Base-by-base conservation (phyloP, 148 eudicot species). In the Dysphania ambrosioides region DNA sequence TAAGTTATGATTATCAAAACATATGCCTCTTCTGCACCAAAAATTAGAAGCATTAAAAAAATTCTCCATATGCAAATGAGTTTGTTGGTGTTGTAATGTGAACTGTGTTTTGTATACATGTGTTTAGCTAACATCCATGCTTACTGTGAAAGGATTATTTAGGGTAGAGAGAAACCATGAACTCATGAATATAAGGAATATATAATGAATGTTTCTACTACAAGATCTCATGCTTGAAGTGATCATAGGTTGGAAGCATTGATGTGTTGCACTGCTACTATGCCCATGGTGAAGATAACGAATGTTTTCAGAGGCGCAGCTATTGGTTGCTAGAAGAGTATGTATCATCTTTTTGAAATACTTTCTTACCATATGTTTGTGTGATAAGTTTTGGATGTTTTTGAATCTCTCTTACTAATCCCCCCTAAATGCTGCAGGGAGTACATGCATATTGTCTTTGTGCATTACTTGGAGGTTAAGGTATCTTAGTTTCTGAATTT, bases 311-410 rank as follows among this genome's bases (percentile, higher is more conserved):
- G 69, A 80, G 90, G 75, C 88, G 90, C 75, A 77, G 88, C 83
- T 87, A 87, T 72, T 85, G 90, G 90, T 78, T 87, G 85, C 83
- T 87, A 40, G 88, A 87, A 81, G 88, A 83, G 90, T 87, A 84
- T 72, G 90, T 87, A 72, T 63, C 63, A 27, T 58, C 56, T 27
- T 59, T 72, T 74, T 75, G 40, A 75, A 74, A 47, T 40, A 0
- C 40, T 42, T 34, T 68, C 71, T 34, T 72, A 12, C 7, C 15
- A 10, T 24, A 23, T 40, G 29, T 65, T 42, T 53, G 2, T 31
- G 47, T 72, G 53, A 35, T 23, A 23, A 67, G 68, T 65, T 76
- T 44, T n/a, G 34, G 36, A 40, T 27, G 6, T 71, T 41, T 40
- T 72, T 56, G 38, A 56, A 34, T 30, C 6, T 70, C 41, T 47